Conservation (phyloP, 768 basidiomycete species). For the Gymnopilus junonius region DNA sequence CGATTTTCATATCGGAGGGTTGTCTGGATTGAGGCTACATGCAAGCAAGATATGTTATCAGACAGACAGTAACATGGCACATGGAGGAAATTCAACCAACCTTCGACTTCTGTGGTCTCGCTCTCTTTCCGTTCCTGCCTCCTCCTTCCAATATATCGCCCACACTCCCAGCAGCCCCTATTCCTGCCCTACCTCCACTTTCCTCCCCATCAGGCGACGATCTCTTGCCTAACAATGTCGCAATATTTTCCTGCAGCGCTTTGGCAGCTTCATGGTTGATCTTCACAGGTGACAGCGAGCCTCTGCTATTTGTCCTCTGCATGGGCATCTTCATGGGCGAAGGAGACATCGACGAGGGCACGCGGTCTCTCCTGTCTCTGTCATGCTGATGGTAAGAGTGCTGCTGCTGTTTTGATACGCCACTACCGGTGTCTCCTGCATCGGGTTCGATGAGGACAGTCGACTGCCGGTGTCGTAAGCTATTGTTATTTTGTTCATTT, state of each 20-base stretch:
- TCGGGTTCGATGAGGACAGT: constrained; percentile 1
- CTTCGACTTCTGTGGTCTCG: constrained; percentile 42
- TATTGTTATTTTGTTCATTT: background rate
- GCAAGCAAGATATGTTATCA: background rate
- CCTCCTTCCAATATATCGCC: constrained; percentile 3
- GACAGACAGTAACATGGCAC: background rate
- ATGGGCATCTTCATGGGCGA: constrained; percentile 52
- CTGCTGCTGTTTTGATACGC: background rate
- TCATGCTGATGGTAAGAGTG: background rate
- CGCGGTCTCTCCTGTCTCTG: constrained; percentile 28
- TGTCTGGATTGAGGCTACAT: constrained; percentile 43
- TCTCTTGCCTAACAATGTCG: constrained; percentile 72
- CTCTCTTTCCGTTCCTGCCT: constrained; percentile 39
- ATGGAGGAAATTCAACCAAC: constrained; percentile 19
- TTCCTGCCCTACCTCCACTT: constrained; percentile 15
- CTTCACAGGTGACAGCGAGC: constrained; percentile 45
- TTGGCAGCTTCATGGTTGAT: constrained; percentile 54
- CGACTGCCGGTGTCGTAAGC: background rate
- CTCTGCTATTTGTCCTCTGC: constrained; percentile 20
- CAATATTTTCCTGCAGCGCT: constrained; percentile 73
- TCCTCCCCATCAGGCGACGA: constrained; percentile 47
- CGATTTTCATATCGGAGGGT: constrained; percentile 35
- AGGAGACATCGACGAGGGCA: constrained; percentile 65
- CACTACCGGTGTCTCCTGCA: background rate
- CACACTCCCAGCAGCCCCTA: constrained; percentile 2